Evolutionary conservation across 2,329 filamentous ascomycete genomes (phyloP), one percentile per base, ranked within the genome.

Genomic region (Sclerotinia minor): DNA sequence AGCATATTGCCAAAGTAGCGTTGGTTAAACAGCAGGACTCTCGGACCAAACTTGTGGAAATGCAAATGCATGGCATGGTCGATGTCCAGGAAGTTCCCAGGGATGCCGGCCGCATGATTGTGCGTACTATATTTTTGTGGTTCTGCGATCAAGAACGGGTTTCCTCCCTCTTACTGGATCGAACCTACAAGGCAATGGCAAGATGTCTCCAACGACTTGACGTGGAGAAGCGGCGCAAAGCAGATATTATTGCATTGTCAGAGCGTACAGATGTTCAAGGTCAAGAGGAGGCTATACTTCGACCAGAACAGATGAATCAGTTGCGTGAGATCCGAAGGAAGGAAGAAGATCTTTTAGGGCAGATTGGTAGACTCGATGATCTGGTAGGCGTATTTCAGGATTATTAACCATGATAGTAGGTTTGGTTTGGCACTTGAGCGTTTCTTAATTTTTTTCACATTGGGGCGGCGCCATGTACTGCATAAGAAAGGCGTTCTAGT

Each of bases 51-150:
- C 89, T 98, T 79, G 89, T 92, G 19, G 87, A 89, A 70, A 91
- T 99, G 84, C 92, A 96, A 73, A 89, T 92, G 77, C 88, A 88
- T 24, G 94, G 95, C 2, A 89, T 95, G 69, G 87, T 97, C 17
- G 92, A 98, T 72, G 87, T 96, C 7, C 95, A 99, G 78, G 95
- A 99, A 80, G 90, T 99, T 0, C 95, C 95, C 0, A 91, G 92
- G 72, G 94, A 98, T 75, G 90, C 90, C 72, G 89, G 89, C 70
- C 89, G 93, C 45, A 86, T 91, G 73, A 92, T 94, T 0, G 91
- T 89, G 70, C 88, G 92, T 64, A 96, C 93, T 0, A 85, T 97
- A 32, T 98, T 94, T 77, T 86, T 98, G 67, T 97, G 94, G 89
- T 97, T 88, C 82, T 96, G 92, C 78, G 94, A 98, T 76, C 82